Evolutionary conservation across 208 protist genomes (phyloP), one percentile per base, ranked within the genome.

Genomic region (Leishmania lainsoni): DNA sequence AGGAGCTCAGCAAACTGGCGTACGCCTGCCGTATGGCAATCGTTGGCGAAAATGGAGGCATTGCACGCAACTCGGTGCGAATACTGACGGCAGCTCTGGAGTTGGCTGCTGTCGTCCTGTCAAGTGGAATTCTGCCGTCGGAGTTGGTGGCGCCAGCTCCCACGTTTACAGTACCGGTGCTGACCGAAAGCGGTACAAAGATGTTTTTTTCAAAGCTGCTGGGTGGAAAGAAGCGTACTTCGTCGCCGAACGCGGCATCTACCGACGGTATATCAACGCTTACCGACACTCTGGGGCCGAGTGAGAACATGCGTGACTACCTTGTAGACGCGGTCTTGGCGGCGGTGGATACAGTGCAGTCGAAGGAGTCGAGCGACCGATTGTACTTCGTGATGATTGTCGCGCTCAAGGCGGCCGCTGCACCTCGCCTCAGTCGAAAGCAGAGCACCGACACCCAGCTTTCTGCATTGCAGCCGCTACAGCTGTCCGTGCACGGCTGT

Each of bases 121-220:
- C 87, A 58, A 92, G 85, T 39, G 90, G 90, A 17, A 54, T 94
- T 52, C 22, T 96, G 66, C 93, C 93, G 22, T 85, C 63, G 45
- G 75, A 79, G 2, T 78, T 94, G 76, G 56, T 87, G 10, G 49
- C 69, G 5, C 77, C 79, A 6, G 71, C 80, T 32, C 89, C 89
- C 2, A 70, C 78, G 3, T 89, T 90, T 49, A 84, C 83, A 26
- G 81, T 90, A n/a, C 66, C 89, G 2, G 77, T 85, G 71, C 81
- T 69, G 10, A 83, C 82, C 56, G 71, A 84, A 59, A 74, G 82
- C 22, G 90, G 86, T 5, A 80, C 89, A 10, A 86, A 87, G 65
- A 75, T 88, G 2, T 95, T 96, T 79, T 94, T 93, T 68, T 91
- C 88, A 1, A 93, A 93, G 66, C 49, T 93, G 59, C 79, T 93